A percentile compares a stretch with the other conserved stretches of the same genome.
Evolutionary conservation across 2,329 filamentous ascomycete genomes (phyloP).

Genomic region (Curvularia spicifera): DNA sequence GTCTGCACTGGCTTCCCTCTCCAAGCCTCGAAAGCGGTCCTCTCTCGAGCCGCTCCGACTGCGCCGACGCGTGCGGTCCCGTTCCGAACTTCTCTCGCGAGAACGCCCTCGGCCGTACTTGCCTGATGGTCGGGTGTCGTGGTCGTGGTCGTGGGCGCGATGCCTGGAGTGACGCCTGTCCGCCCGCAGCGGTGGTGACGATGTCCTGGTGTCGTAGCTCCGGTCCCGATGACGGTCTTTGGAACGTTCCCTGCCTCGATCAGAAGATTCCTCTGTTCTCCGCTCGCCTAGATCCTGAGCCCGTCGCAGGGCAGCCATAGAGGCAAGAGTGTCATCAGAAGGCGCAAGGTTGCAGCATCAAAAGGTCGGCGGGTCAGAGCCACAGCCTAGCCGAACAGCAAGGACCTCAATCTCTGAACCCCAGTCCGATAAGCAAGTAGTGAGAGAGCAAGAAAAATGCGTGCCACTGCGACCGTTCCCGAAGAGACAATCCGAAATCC

Average conservation of each 20-base stretch:
- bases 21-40: conserved; percentile 45
- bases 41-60: conserved; percentile 44
- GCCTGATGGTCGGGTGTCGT: conserved; percentile 34
- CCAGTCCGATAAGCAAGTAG: conserved; percentile 22
- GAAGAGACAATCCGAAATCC: conserved; percentile 24
- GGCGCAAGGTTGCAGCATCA: conserved; percentile 44
- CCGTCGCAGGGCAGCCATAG: conserved; percentile 53
- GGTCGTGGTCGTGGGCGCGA: conserved; percentile 39
- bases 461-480: conserved; percentile 18
- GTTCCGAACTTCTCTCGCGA: conserved; percentile 43
- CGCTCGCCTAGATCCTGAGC: conserved; percentile 53
- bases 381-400: conserved; percentile 47
- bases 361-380: conserved; percentile 45
- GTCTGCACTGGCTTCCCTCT: conserved; percentile 47
- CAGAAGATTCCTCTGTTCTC: conserved; percentile 51
- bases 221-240: conserved; percentile 37
- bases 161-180: conserved; percentile 44
- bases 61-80: conserved; percentile 42
- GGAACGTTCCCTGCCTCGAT: conserved; percentile 39
- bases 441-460: conserved; percentile 20
- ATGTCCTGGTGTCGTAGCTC: conserved; percentile 39
- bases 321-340: conserved; percentile 50
- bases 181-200: conserved; percentile 48
- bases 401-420: conserved; percentile 30
- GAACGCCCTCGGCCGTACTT: conserved; percentile 39